Conservation (phyloP, 192 early-diverging fungal species). For the Phycomyces blakesleeanus region DNA sequence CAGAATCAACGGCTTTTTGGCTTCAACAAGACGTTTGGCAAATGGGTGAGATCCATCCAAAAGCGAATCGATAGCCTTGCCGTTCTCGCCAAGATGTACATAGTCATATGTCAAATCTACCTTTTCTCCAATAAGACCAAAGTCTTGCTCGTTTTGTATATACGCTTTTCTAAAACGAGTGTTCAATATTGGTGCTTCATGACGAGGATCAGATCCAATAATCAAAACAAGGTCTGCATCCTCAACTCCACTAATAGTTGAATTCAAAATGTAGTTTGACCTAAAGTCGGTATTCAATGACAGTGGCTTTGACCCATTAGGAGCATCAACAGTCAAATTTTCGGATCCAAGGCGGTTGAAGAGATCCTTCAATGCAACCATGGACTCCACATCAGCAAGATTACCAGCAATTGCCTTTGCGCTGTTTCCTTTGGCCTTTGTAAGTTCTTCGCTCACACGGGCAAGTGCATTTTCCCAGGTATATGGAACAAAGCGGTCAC, state of each 20-base stretch:
- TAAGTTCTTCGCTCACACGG: conserved; percentile 62
- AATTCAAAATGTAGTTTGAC: conserved; percentile 82
- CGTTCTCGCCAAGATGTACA: conserved; percentile 69
- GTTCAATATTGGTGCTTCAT: conserved; percentile 93
- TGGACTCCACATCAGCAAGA: conserved; percentile 86
- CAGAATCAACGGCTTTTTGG: conserved; percentile 88
- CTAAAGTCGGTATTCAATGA: conserved; percentile 73
- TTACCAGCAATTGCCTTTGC: conserved; percentile 87
- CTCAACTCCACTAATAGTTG: conserved; percentile 84
- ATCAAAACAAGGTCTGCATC: conserved; percentile 90
- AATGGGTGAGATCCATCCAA: conserved; percentile 68
- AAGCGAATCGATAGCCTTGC: conserved; percentile 64
- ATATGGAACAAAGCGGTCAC: conserved; percentile 73
- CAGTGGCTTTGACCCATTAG: conserved; percentile 40
- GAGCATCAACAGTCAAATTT: conserved; percentile 72
- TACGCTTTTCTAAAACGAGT: conserved; percentile 93
- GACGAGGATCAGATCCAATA: conserved; percentile 92
- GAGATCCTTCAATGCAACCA: conserved; percentile 95
- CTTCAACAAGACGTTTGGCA: conserved; percentile 61
- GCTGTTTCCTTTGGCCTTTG: conserved; percentile 52
- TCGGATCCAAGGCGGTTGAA: conserved; percentile 84
- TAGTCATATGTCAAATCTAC: conserved; percentile 88
- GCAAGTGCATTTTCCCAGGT: conserved; percentile 85
- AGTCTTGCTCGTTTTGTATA: conserved; percentile 70
- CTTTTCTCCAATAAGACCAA: conserved; percentile 76